phyloP scores from a whole-genome alignment of 176 grass and related monocot genomes.

The Carex cristatella region DNA sequence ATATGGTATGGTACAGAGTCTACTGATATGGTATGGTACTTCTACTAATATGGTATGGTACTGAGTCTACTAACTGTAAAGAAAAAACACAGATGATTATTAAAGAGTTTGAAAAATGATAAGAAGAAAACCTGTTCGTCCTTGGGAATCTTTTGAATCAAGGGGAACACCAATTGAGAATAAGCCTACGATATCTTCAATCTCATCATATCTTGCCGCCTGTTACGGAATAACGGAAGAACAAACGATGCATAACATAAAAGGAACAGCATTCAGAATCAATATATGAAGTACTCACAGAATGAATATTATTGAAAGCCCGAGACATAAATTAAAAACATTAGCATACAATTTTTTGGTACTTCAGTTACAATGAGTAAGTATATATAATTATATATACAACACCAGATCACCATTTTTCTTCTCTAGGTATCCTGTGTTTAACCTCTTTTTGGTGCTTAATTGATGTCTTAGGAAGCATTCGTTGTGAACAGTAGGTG shows the following conservation, averaged over 20 bases:
- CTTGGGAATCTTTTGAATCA: constrained; percentile 72
- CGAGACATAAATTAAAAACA: not conserved
- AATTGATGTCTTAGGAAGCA: not conserved
- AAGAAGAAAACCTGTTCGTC: constrained; percentile 63
- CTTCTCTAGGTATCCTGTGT: not conserved
- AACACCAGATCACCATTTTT: not conserved
- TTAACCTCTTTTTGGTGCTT: not conserved
- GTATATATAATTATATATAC: no score
- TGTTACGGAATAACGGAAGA: constrained; percentile 20
- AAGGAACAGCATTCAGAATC: not conserved
- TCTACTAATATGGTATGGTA: not conserved
- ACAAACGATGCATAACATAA: not conserved
- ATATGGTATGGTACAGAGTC: not conserved
- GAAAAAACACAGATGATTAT: not conserved
- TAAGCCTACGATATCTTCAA: constrained; percentile 69
- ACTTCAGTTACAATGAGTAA: not conserved
- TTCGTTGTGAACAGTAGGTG: no score
- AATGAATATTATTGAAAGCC: not conserved
- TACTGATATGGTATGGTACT: not conserved
- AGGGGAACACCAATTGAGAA: constrained; percentile 57
- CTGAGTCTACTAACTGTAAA: not conserved
- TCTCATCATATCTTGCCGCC: constrained; percentile 90
- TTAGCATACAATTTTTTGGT: not conserved
- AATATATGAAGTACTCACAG: not conserved
- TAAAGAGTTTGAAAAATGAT: constrained; percentile 3